Percentiles rank a stretch among this genome's conserved stretches.
Evolutionary conservation across 345 rosid species (phyloP).

Genomic region (Salix caprea): DNA sequence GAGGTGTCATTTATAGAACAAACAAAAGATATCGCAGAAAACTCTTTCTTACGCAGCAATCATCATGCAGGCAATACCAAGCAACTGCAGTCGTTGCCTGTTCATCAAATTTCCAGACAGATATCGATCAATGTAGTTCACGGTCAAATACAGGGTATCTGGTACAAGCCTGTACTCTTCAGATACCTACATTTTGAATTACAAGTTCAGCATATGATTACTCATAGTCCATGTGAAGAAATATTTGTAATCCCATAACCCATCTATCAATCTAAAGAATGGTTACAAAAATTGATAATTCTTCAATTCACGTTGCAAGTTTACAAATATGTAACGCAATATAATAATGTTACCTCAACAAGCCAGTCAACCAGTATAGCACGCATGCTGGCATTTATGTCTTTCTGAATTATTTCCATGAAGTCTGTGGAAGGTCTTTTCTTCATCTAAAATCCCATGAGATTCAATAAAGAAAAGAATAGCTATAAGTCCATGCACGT

Average conservation of each 20-base stretch:
- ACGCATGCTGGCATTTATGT: conserved; percentile 81
- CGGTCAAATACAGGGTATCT: conserved; percentile 76
- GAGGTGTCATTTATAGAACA: not conserved
- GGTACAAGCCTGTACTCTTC: conserved; percentile 95
- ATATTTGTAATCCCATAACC: not conserved
- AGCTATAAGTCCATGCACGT: not conserved
- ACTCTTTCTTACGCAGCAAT: conserved; percentile 70
- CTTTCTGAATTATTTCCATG: conserved; percentile 80
- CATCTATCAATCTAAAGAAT: not conserved
- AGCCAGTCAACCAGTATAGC: conserved; percentile 92
- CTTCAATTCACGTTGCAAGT: not conserved
- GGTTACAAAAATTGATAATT: not conserved
- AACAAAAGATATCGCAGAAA: not conserved
- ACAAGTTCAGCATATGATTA: conserved; percentile 7
- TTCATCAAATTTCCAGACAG: conserved; percentile 77
- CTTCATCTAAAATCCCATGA: conserved; percentile 42
- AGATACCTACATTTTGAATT: conserved; percentile 58
- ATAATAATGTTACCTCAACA: conserved; percentile 58
- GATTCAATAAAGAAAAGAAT: not conserved
- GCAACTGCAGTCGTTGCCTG: conserved; percentile 78
- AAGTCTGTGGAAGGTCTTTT: conserved; percentile 72
- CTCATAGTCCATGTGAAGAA: not conserved
- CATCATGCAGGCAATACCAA: conserved; percentile 94
- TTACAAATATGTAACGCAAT: not conserved
- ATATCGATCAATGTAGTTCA: conserved; percentile 87